phyloP scores from a whole-genome alignment of 2,329 filamentous ascomycete genomes.

The Myotisia sp. region DNA sequence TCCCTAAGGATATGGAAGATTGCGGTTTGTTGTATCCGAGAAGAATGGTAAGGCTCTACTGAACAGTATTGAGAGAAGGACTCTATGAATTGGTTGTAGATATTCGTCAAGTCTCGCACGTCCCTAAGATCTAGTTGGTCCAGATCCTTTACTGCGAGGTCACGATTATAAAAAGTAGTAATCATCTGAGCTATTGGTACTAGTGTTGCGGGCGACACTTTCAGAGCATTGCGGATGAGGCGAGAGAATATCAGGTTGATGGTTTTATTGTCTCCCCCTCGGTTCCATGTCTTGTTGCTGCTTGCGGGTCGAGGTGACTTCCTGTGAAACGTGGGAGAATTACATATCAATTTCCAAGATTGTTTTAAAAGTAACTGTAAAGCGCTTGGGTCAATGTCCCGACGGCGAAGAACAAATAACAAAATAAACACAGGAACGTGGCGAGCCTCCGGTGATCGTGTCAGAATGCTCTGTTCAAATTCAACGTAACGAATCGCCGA shows the following conservation, averaged over 20 bases:
- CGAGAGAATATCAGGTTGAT: conserved; percentile 32
- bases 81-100: conserved; percentile 37
- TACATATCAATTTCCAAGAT: conserved; percentile 21
- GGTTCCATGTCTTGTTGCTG: conserved; percentile 13
- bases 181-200: conserved; percentile 29
- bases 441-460: conserved; percentile 4
- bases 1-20: conserved; percentile 43
- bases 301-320: too few relatives aligned
- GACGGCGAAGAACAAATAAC: conserved; percentile 33
- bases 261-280: conserved; percentile 15
- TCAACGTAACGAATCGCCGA: conserved; percentile 25
- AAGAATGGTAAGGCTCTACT: conserved; percentile 36
- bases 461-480: conserved; percentile 15
- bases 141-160: conserved; percentile 8
- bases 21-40: conserved; percentile 39
- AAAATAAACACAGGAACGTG: conserved; percentile 34
- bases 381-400: conserved; percentile 26
- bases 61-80: conserved; percentile 36
- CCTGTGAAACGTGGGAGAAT: too few relatives aligned
- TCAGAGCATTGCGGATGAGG: conserved; percentile 38
- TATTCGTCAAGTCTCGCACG: conserved; percentile 23
- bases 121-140: conserved; percentile 8
- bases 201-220: conserved; percentile 35
- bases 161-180: conserved; percentile 19
- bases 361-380: conserved; percentile 32